These are phyloP conservation scores for Naematelia aurantialba DNA, from an alignment of 768 basidiomycete genomes.

Conservation along the genomic window DNA sequence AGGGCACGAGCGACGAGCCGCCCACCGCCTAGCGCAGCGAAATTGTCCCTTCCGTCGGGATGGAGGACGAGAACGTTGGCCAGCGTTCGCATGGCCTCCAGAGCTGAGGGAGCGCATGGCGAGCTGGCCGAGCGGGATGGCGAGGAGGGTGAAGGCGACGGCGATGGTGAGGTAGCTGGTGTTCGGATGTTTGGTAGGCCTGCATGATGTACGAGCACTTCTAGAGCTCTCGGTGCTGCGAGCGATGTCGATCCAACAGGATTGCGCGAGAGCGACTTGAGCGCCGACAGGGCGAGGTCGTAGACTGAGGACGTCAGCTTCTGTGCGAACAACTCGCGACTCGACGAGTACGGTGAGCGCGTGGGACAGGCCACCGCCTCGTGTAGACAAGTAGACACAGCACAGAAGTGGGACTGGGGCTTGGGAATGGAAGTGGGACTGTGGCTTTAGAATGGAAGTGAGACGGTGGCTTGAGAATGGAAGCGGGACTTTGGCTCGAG, in stretches of 20 bases:
- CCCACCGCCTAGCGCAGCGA: slow-evolving; percentile 22
- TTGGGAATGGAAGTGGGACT: slow-evolving; percentile 10
- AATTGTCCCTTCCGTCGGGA: slow-evolving; percentile 16
- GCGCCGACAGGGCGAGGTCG: slow-evolving; percentile 62
- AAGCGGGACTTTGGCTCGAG: slow-evolving; percentile 11
- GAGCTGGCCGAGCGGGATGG: background rate
- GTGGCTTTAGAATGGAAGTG: slow-evolving; percentile 8
- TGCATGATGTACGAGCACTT: slow-evolving; percentile 31
- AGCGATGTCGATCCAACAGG: slow-evolving; percentile 62
- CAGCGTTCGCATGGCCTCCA: slow-evolving; percentile 52
- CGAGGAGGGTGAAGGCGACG: slow-evolving; percentile 14
- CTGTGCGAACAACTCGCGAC: too few relatives aligned
- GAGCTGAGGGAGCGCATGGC: slow-evolving; percentile 8
- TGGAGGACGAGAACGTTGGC: slow-evolving; percentile 64
- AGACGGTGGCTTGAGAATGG: slow-evolving; percentile 11
- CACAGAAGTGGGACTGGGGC: too few relatives aligned
- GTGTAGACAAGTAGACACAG: too few relatives aligned
- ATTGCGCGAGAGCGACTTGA: slow-evolving; percentile 72
- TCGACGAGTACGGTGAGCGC: too few relatives aligned
- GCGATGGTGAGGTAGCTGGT: slow-evolving; percentile 3
- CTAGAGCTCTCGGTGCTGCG: slow-evolving; percentile 55
- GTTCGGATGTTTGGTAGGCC: slow-evolving; percentile 25
- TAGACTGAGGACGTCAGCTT: slow-evolving; percentile 57
- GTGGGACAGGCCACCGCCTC: too few relatives aligned
- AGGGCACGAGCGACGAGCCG: slow-evolving; percentile 27